A percentile compares a stretch with the other conserved stretches of the same genome.
These are phyloP conservation scores for Paraphaeosphaeria minitans DNA, from an alignment of 2,329 filamentous ascomycete species.

Conservation along the genomic window DNA sequence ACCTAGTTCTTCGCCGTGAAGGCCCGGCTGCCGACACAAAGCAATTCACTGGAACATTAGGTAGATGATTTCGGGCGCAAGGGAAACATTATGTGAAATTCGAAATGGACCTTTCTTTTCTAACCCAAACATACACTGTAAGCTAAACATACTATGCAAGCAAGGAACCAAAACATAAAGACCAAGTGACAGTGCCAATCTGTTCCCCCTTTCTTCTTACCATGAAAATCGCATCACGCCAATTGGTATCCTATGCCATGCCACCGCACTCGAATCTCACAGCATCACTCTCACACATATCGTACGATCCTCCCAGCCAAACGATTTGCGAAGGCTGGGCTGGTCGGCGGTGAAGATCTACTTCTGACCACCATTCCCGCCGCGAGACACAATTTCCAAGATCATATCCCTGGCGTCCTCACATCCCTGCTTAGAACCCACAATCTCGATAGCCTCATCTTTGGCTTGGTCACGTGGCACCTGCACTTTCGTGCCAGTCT, in stretches of 20 bases:
- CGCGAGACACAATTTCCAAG: slow-evolving; percentile 70
- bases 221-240: not conserved
- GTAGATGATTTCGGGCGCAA: not conserved
- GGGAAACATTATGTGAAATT: not conserved
- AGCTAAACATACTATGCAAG: not conserved
- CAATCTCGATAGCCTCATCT: slow-evolving; percentile 87
- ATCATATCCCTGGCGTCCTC: slow-evolving; percentile 90
- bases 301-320: not conserved
- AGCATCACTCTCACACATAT: slow-evolving; percentile 4
- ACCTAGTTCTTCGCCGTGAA: not conserved
- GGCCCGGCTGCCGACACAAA: not conserved
- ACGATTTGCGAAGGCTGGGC: too few relatives aligned
- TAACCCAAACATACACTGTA: not conserved
- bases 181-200: not conserved
- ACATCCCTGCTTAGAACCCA: slow-evolving; percentile 77
- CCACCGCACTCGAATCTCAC: not conserved
- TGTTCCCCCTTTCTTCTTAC: not conserved
- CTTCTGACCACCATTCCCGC: slow-evolving; percentile 33
- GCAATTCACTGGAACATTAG: not conserved
- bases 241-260: not conserved
- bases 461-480: slow-evolving; percentile 80
- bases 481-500: slow-evolving; percentile 92
- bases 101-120: not conserved
- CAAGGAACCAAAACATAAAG: not conserved
- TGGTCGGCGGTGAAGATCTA: not conserved